These are phyloP conservation scores for Yarrowia bubula DNA, from an alignment of 805 yeast species.

Conservation along the genomic window DNA sequence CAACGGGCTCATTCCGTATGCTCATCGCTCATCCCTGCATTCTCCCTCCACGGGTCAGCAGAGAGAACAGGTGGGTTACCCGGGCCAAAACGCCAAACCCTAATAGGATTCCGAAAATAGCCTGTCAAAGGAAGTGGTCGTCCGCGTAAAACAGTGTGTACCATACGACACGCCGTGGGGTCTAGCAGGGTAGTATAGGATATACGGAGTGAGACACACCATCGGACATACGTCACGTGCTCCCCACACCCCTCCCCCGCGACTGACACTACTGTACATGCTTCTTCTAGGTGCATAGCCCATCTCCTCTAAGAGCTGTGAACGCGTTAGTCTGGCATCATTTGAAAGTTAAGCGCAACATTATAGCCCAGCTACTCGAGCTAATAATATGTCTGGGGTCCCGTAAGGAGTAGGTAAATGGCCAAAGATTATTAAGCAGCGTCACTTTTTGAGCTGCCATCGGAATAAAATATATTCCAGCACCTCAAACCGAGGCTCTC, in stretches of 20 bases:
- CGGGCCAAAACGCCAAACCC: neutral
- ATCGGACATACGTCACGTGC: neutral
- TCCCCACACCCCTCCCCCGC: neutral
- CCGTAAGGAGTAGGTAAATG: neutral
- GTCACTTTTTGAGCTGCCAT: too few species aligned
- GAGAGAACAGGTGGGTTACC: neutral
- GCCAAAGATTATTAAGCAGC: neutral
- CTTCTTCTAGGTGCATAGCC: conserved; percentile 5
- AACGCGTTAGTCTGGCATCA: conserved; percentile 19
- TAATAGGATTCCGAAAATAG: conserved; percentile 2
- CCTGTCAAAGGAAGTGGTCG: neutral
- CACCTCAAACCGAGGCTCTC: too few species aligned
- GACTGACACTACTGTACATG: neutral
- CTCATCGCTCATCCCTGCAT: conserved; percentile 12
- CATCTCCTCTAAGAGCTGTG: neutral
- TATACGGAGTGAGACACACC: neutral
- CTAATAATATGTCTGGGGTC: neutral
- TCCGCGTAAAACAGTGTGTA: neutral
- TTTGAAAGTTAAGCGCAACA: conserved; percentile 15
- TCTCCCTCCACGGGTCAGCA: neutral
- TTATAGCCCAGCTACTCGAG: conserved; percentile 3
- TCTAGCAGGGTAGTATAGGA: too few species aligned
- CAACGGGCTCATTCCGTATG: neutral
- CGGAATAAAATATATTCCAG: too few species aligned
- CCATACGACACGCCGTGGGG: too few species aligned